These are phyloP conservation scores for Plantago ovata DNA, from an alignment of 257 asterid species.

Conservation along the genomic window DNA sequence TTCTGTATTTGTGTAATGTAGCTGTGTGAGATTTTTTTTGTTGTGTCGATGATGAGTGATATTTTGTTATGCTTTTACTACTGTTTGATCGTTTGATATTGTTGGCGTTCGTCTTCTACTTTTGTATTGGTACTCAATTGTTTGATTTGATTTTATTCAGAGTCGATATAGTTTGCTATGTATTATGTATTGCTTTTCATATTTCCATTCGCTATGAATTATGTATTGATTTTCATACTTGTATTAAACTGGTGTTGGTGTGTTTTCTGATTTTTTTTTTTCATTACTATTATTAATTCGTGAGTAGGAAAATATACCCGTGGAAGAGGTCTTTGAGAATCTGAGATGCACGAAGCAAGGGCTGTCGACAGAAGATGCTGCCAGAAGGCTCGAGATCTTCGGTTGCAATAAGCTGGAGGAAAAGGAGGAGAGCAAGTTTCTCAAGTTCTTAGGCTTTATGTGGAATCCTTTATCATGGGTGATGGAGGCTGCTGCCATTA, in stretches of 20 bases:
- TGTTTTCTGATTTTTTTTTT: not conserved
- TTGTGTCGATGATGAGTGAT: no score
- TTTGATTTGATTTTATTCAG: constrained; percentile 1
- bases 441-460: constrained; percentile 53
- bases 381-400: constrained; percentile 47
- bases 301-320: constrained; percentile 57
- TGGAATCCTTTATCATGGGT: constrained; percentile 62
- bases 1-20: not conserved
- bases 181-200: no score
- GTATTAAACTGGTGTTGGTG: not conserved
- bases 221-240: no score
- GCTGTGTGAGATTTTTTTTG: no score
- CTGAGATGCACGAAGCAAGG: constrained; percentile 61
- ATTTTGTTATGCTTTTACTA: no score
- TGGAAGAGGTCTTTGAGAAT: constrained; percentile 60
- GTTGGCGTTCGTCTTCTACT: no score
- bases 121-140: not conserved
- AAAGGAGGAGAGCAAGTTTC: constrained; percentile 51
- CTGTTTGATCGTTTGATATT: not conserved
- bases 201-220: no score
- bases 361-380: constrained; percentile 44
- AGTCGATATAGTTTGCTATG: no score
- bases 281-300: no score
- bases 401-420: constrained; percentile 79
- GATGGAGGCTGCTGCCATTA: constrained; percentile 57